Evolutionary conservation across 177 flowering plant genomes (phyloP).

Genomic region (Telopea speciosissima): DNA sequence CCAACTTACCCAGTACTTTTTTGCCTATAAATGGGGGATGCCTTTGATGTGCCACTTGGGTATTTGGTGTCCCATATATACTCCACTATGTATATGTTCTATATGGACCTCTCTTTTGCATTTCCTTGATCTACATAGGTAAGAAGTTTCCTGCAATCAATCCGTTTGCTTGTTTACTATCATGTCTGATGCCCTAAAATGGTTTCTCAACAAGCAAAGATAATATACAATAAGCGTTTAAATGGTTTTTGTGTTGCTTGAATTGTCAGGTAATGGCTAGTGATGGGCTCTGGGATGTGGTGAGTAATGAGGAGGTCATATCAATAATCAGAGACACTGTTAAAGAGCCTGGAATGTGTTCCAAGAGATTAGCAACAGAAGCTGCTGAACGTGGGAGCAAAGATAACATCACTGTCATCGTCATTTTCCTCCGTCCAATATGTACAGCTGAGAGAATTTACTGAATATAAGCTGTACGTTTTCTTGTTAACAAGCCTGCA

Average conservation of each 20-base stretch:
- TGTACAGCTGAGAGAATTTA: constrained; percentile 89
- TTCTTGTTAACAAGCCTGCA: no score
- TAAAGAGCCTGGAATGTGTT: constrained; percentile 92
- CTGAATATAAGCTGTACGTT: constrained; percentile 11
- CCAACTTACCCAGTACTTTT: no score
- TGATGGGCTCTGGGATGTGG: constrained; percentile 96
- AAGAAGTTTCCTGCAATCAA: background rate
- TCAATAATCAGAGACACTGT: constrained; percentile 79
- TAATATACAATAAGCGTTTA: background rate
- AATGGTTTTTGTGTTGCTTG: background rate
- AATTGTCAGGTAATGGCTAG: constrained; percentile 84
- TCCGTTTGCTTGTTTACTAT: background rate
- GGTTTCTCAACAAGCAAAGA: background rate
- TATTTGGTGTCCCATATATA: no score
- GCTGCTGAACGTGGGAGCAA: constrained; percentile 90
- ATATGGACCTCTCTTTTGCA: background rate
- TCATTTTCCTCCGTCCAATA: constrained; percentile 77
- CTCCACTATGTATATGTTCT: no score
- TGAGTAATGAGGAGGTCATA: constrained; percentile 63
- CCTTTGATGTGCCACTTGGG: no score
- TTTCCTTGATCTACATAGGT: background rate
- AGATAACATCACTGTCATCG: constrained; percentile 91
- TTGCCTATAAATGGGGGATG: no score
- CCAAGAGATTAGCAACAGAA: constrained; percentile 88
- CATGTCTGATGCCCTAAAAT: background rate